A percentile compares a stretch with the other conserved stretches of the same genome.
These are phyloP conservation scores for Blastocystis sp. DNA, from an alignment of 352 stramenopile species.

Conservation along the genomic window DNA sequence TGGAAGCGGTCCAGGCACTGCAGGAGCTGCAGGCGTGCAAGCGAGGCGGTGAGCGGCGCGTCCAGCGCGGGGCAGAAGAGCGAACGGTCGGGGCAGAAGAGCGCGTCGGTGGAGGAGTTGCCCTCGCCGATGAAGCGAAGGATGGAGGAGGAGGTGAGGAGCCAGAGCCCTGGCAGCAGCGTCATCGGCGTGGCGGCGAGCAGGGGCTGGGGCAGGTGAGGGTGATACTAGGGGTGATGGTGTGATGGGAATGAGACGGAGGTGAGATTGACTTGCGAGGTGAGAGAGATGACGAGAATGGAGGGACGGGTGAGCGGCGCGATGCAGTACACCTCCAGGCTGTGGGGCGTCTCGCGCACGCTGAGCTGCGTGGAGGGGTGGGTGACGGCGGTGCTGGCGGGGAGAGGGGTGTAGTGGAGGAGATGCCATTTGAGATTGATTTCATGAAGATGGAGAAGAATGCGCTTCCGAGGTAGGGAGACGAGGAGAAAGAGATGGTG, in stretches of 20 bases:
- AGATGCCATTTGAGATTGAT: background rate
- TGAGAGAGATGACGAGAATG: background rate
- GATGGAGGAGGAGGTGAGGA: background rate
- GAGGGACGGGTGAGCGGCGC: background rate
- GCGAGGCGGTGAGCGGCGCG: too few relatives aligned
- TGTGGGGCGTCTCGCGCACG: background rate
- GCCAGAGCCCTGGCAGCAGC: background rate
- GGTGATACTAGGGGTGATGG: background rate
- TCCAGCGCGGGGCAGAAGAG: background rate
- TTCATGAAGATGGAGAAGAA: background rate
- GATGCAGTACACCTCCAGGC: conserved; percentile 1
- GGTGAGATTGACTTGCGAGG: background rate
- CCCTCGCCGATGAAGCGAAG: background rate
- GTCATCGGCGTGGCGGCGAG: background rate
- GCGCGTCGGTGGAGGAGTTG: background rate
- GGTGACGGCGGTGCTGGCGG: background rate
- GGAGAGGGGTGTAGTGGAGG: background rate
- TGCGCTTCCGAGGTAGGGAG: background rate
- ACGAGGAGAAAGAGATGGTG: background rate
- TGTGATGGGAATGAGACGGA: background rate
- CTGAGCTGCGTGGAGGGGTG: background rate
- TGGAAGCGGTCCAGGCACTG: background rate
- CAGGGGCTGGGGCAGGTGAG: background rate
- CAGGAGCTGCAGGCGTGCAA: background rate
- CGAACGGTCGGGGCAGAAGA: background rate